phyloP scores from a whole-genome alignment of 169 alveolate genomes.

The Toxoplasma gondii region DNA sequence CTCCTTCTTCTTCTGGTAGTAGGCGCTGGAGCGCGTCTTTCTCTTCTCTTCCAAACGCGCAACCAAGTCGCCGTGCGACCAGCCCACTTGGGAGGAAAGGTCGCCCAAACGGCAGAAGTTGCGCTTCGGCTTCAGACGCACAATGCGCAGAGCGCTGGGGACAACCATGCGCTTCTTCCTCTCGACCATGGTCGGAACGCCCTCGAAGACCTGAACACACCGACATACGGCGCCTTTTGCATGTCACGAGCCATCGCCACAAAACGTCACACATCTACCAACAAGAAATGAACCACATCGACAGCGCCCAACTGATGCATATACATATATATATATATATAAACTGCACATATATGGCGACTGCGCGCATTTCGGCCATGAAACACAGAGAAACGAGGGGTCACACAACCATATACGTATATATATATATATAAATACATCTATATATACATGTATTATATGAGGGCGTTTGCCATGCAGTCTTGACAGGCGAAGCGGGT shows the following conservation, averaged over 20 bases:
- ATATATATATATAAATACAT: too few species aligned
- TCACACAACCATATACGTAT: too few species aligned
- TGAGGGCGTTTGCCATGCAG: too few species aligned
- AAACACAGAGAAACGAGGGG: too few species aligned
- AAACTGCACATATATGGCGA: too few species aligned
- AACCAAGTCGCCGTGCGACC: conserved; percentile 72
- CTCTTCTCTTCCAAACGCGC: conserved; percentile 70
- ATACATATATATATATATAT: too few species aligned
- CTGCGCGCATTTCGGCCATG: too few species aligned
- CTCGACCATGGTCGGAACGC: conserved; percentile 73
- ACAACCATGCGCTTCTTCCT: conserved; percentile 71
- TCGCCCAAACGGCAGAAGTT: conserved; percentile 75
- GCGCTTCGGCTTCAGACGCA: conserved; percentile 74
- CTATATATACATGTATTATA: too few species aligned
- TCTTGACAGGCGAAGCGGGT: too few species aligned
- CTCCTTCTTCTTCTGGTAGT: conserved; percentile 51
- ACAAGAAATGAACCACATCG: neutral
- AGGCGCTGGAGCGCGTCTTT: conserved; percentile 58
- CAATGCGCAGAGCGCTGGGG: conserved; percentile 71
- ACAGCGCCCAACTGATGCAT: neutral
- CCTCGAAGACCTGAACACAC: conserved; percentile 56
- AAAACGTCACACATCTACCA: neutral
- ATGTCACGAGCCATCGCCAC: neutral
- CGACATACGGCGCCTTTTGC: neutral
- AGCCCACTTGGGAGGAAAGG: conserved; percentile 70